Conservation (phyloP, 1,284 basidiomycete species). For the Trametes versicolor region DNA sequence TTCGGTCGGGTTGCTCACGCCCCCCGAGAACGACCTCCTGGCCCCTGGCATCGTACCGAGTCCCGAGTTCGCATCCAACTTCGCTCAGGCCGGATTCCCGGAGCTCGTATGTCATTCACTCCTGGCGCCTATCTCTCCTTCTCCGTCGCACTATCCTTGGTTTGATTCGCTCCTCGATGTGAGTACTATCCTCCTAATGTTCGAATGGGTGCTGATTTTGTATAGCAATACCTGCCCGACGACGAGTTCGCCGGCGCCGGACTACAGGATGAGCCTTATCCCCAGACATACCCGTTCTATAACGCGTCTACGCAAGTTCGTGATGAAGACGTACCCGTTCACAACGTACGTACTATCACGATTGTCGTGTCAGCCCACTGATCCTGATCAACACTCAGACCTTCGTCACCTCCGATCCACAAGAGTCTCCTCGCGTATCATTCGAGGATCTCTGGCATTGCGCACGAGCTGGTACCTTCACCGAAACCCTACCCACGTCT, state of each 20-base stretch:
- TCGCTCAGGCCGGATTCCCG: neutral
- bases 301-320: neutral
- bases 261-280: neutral
- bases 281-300: neutral
- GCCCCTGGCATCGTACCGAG: neutral
- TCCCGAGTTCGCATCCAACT: slow-evolving; percentile 8
- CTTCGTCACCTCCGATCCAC: neutral
- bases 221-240: neutral
- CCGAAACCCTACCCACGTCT: neutral
- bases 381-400: neutral
- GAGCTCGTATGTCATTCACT: neutral
- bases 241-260: neutral
- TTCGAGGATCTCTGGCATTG: slow-evolving; percentile 6
- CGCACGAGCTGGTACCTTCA: neutral
- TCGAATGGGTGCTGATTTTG: neutral
- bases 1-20: neutral
- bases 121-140: neutral
- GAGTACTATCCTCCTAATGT: neutral
- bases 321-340: neutral
- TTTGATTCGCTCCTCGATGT: slow-evolving; percentile 7
- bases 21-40: neutral
- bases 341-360: neutral
- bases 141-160: slow-evolving; percentile 1
- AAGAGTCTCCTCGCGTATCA: neutral
- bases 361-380: neutral